phyloP scores from a whole-genome alignment of 768 basidiomycete genomes.

The Coprinopsis marcescibilis region DNA sequence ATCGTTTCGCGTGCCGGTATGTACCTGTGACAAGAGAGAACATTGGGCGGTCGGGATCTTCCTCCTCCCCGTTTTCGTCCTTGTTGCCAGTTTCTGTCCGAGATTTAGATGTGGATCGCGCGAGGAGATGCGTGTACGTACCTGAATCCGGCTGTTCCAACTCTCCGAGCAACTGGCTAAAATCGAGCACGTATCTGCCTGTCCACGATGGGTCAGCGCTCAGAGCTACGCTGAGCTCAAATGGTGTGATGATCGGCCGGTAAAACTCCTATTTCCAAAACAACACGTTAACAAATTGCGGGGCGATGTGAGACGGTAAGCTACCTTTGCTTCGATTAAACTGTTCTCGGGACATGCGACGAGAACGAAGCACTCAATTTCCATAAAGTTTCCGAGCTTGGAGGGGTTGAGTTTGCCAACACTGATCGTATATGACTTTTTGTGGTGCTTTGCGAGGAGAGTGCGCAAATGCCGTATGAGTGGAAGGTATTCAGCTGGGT shows the following conservation, averaged over 20 bases:
- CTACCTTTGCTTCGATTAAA: conserved; percentile 63
- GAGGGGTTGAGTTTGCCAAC: conserved; percentile 94
- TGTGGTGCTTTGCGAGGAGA: conserved; percentile 57
- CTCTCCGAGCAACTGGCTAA: conserved; percentile 46
- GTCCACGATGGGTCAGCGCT: conserved; percentile 67
- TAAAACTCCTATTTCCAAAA: conserved; percentile 65
- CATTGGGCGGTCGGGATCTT: conserved; percentile 64
- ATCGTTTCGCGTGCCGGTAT: conserved; percentile 74
- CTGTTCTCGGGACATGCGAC: conserved; percentile 95
- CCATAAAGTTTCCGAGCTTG: conserved; percentile 92
- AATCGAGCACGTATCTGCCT: conserved; percentile 74
- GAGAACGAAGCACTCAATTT: conserved; percentile 93
- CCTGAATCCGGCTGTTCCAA: neutral
- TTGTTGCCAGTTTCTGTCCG: conserved; percentile 17
- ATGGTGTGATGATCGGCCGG: conserved; percentile 89
- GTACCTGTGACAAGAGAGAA: conserved; percentile 87
- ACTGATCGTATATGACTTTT: conserved; percentile 92
- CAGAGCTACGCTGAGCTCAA: conserved; percentile 80
- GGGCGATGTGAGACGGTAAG: neutral
- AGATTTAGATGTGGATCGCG: neutral
- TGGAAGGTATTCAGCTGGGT: conserved; percentile 78
- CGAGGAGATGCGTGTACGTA: neutral
- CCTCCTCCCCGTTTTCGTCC: conserved; percentile 27
- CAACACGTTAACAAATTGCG: neutral
- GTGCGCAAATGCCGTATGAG: conserved; percentile 77